Percentiles rank a stretch among this genome's conserved stretches.
Conservation (phyloP, 2,329 filamentous ascomycete species). For the Aureobasidium sp. region DNA sequence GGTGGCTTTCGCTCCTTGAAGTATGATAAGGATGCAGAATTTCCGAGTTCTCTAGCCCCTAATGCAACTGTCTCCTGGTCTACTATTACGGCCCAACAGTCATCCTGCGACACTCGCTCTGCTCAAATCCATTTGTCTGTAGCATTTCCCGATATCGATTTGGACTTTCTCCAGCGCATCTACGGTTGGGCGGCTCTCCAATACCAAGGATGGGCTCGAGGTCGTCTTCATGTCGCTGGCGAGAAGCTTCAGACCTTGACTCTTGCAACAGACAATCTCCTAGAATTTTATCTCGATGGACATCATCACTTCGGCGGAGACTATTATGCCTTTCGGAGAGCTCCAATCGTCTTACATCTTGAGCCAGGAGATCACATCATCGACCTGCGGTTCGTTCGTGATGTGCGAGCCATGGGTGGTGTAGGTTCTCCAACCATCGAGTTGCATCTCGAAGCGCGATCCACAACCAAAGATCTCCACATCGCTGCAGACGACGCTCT, state of each 20-base stretch:
- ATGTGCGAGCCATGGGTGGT: slow-evolving; percentile 52
- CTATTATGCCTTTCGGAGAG: slow-evolving; percentile 46
- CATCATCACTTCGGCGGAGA: slow-evolving; percentile 51
- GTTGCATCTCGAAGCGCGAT: slow-evolving; percentile 32
- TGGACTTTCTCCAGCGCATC: slow-evolving; percentile 45
- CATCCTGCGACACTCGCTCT: slow-evolving; percentile 22
- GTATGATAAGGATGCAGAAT: slow-evolving; percentile 37
- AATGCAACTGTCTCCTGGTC: slow-evolving; percentile 49
- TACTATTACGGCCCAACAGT: slow-evolving; percentile 29
- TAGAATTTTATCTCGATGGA: slow-evolving; percentile 49
- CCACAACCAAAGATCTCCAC: slow-evolving; percentile 25
- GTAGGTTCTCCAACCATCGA: slow-evolving; percentile 41
- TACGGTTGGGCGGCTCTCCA: slow-evolving; percentile 55
- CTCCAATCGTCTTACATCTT: slow-evolving; percentile 45
- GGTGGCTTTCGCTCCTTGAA: slow-evolving; percentile 46
- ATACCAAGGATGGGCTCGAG: slow-evolving; percentile 53
- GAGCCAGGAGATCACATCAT: slow-evolving; percentile 44
- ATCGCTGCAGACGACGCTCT: slow-evolving; percentile 34
- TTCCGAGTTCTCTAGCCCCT: slow-evolving; percentile 43
- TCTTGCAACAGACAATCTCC: slow-evolving; percentile 41
- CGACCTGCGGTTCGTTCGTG: slow-evolving; percentile 48
- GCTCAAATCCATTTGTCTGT: slow-evolving; percentile 38
- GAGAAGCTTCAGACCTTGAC: slow-evolving; percentile 31
- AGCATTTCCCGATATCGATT: slow-evolving; percentile 46
- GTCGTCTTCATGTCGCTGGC: slow-evolving; percentile 36